Conservation (phyloP, 228 moss, liverwort and hornwort species). For the Sphagnum magellanicum region DNA sequence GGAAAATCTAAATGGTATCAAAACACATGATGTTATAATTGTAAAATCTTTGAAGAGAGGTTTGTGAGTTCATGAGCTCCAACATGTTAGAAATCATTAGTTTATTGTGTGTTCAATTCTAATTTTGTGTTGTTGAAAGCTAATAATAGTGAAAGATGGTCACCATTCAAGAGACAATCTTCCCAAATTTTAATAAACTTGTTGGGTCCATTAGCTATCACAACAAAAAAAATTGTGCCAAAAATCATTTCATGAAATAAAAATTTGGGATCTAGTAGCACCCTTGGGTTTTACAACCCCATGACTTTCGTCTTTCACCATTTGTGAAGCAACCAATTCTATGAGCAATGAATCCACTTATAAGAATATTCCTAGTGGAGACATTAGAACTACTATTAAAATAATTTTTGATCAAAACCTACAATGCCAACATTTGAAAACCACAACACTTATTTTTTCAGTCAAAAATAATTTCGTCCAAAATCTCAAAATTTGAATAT, state of each 20-base stretch:
- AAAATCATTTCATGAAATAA: no score
- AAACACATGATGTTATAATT: not conserved
- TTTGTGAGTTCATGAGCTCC: not conserved
- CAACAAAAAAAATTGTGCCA: not conserved
- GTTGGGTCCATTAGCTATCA: not conserved
- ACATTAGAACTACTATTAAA: not conserved
- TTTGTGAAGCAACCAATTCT: not conserved
- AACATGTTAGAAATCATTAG: no score
- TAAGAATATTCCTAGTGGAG: not conserved
- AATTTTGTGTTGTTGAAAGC: not conserved
- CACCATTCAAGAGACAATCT: not conserved
- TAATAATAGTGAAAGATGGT: not conserved
- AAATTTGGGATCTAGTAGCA: not conserved
- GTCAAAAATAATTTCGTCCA: no score
- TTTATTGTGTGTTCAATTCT: not conserved
- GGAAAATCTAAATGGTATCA: not conserved
- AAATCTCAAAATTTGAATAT: no score
- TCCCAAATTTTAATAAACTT: not conserved
- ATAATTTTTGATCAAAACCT: not conserved
- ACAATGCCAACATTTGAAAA: not conserved
- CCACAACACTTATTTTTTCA: not conserved
- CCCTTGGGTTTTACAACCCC: not conserved
- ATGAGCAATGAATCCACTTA: not conserved
- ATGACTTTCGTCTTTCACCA: not conserved
- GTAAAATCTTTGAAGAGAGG: not conserved